Conservation (phyloP, 192 early-diverging fungal species). For the Phlyctochytrium planicorne region DNA sequence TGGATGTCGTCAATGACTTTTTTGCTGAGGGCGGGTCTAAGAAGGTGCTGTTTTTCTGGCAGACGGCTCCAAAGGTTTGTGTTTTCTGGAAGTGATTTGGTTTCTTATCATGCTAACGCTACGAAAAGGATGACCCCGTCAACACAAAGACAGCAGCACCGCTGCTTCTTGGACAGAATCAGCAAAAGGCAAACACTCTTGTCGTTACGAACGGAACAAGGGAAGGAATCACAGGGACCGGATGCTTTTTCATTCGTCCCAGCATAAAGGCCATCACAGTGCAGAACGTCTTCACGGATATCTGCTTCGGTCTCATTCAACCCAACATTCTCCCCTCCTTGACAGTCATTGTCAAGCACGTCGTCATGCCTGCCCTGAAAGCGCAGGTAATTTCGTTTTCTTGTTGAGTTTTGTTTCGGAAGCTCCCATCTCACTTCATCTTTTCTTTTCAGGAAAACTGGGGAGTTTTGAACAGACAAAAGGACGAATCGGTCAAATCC, state of each 20-base stretch:
- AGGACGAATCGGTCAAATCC: constrained; percentile 51
- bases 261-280: constrained; percentile 56
- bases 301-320: constrained; percentile 53
- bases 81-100: background rate
- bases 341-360: constrained; percentile 59
- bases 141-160: constrained; percentile 1
- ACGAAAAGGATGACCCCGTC: constrained; percentile 16
- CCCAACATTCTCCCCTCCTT: constrained; percentile 55
- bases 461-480: constrained; percentile 53
- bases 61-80: constrained; percentile 34
- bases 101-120: constrained; percentile 9
- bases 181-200: constrained; percentile 36
- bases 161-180: background rate
- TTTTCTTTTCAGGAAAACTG: constrained; percentile 56
- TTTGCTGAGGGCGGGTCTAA: constrained; percentile 56
- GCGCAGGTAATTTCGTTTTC: constrained; percentile 40
- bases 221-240: constrained; percentile 53
- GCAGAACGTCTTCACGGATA: constrained; percentile 53
- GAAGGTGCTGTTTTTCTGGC: constrained; percentile 62
- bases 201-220: constrained; percentile 54
- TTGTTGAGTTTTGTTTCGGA: constrained; percentile 1
- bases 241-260: constrained; percentile 57
- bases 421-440: background rate
- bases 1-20: constrained; percentile 62
- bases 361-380: constrained; percentile 56